Percentiles rank a stretch among this genome's conserved stretches.
phyloP scores from a whole-genome alignment of 352 stramenopile genomes.

The Globisporangium polare region DNA sequence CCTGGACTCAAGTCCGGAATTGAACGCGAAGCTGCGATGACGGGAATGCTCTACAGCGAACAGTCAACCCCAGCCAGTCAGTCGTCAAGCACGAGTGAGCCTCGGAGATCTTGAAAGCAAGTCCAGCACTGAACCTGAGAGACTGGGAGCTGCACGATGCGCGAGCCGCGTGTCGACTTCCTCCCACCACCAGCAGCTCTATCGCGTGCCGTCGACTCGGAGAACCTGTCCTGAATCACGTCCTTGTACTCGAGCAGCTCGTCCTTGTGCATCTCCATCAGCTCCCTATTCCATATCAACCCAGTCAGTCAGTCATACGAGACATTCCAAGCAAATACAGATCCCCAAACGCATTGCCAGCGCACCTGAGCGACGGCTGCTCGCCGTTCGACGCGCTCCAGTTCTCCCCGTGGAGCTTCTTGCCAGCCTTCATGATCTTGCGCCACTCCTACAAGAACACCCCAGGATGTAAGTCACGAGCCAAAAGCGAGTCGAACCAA shows the following conservation, averaged over 20 bases:
- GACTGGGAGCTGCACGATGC: constrained; percentile 19
- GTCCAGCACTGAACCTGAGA: constrained; percentile 5
- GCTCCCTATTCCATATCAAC: constrained; percentile 25
- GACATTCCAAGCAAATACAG: not conserved
- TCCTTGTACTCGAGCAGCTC: constrained; percentile 64
- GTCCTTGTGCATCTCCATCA: constrained; percentile 72
- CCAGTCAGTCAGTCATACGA: not conserved
- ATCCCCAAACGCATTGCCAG: not conserved
- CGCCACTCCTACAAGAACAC: constrained; percentile 53
- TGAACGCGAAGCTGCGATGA: not conserved
- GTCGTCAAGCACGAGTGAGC: not conserved
- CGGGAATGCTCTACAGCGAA: not conserved
- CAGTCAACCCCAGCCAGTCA: not conserved
- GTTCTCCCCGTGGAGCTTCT: constrained; percentile 58
- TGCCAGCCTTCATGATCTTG: constrained; percentile 58
- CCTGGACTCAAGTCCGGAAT: not conserved
- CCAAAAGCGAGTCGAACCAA: too few relatives aligned
- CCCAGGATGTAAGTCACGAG: too few relatives aligned
- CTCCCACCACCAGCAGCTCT: not conserved
- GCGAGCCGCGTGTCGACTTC: not conserved
- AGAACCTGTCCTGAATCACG: constrained; percentile 14
- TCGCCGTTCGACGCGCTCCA: constrained; percentile 39
- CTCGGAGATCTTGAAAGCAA: not conserved
- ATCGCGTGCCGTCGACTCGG: not conserved
- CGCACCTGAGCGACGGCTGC: constrained; percentile 36